These are phyloP conservation scores for Fusarium sp. DNA, from an alignment of 2,329 filamentous ascomycete species.

Conservation along the genomic window DNA sequence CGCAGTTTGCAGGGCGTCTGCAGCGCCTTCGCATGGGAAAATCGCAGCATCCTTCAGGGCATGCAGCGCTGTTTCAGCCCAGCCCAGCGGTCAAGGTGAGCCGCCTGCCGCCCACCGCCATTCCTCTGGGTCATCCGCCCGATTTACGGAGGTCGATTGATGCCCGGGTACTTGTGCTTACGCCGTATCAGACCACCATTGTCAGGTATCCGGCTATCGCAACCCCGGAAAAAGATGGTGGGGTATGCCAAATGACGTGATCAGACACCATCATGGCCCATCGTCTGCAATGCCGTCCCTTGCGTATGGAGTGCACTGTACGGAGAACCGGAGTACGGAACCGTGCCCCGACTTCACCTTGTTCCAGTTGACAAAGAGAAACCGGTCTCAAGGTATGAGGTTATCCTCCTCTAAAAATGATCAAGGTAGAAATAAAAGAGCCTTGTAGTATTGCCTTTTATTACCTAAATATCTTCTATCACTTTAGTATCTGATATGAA, in stretches of 20 bases:
- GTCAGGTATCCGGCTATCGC: conserved; percentile 36
- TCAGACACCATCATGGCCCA: conserved; percentile 41
- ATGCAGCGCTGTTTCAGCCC: conserved; percentile 23
- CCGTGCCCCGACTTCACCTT: conserved; percentile 23
- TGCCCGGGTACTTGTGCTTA: conserved; percentile 26
- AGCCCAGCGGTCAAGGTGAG: conserved; percentile 8
- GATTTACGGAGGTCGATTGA: conserved; percentile 40
- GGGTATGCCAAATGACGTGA: conserved; percentile 45
- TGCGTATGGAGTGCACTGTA: conserved; percentile 34
- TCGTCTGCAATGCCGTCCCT: conserved; percentile 22
- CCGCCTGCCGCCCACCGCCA: conserved; percentile 40
- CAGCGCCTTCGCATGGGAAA: conserved; percentile 5
- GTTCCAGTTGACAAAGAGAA: neutral
- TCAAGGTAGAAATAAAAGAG: neutral
- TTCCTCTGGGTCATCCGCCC: conserved; percentile 39
- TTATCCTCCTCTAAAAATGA: neutral
- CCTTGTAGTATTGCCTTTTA: neutral
- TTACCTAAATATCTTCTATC: neutral
- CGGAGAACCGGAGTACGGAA: conserved; percentile 25
- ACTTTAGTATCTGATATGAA: neutral
- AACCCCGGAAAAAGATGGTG: conserved; percentile 30
- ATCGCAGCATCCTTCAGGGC: conserved; percentile 5
- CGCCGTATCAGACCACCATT: neutral
- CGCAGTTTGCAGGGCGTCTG: conserved; percentile 17
- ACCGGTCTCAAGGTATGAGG: neutral